phyloP scores from a whole-genome alignment of 2,329 filamentous ascomycete genomes.

The Fusarium sp. region DNA sequence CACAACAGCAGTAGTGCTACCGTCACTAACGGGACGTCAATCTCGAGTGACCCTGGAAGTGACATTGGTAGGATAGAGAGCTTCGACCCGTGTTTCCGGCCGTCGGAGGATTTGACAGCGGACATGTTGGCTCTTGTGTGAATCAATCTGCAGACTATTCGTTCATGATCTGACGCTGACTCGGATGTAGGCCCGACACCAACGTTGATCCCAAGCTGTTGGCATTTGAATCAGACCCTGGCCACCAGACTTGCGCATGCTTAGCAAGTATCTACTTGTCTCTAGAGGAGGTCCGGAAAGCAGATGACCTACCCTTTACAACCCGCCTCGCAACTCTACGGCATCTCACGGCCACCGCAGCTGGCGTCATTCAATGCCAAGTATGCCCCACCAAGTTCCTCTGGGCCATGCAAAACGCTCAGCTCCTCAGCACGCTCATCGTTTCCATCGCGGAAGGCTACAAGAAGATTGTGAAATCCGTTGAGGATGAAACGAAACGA shows the following conservation, averaged over 20 bases:
- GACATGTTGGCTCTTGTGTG: conserved; percentile 30
- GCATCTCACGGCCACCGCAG: conserved; percentile 27
- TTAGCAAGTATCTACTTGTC: conserved; percentile 40
- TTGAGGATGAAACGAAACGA: conserved; percentile 35
- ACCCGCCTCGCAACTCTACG: conserved; percentile 29
- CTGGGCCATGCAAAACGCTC: conserved; percentile 44
- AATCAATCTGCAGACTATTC: background rate
- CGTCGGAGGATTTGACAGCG: conserved; percentile 11
- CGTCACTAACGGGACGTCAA: conserved; percentile 11
- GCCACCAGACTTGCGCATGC: conserved; percentile 36
- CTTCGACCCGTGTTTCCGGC: conserved; percentile 23
- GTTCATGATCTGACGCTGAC: conserved; percentile 15
- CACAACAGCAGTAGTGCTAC: conserved; percentile 11
- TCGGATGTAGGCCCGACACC: conserved; percentile 26
- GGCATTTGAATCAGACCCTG: conserved; percentile 10
- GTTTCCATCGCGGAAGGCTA: conserved; percentile 41
- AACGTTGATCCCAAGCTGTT: conserved; percentile 28
- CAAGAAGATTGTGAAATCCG: conserved; percentile 34
- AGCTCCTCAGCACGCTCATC: conserved; percentile 39
- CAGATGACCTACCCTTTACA: conserved; percentile 32
- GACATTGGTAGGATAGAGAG: conserved; percentile 15
- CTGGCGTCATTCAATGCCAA: conserved; percentile 31
- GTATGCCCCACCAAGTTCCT: conserved; percentile 40
- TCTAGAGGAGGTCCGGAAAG: conserved; percentile 38
- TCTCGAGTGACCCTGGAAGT: conserved; percentile 12